phyloP scores from a whole-genome alignment of 352 stramenopile species.

The Thalassiosira exigua region DNA sequence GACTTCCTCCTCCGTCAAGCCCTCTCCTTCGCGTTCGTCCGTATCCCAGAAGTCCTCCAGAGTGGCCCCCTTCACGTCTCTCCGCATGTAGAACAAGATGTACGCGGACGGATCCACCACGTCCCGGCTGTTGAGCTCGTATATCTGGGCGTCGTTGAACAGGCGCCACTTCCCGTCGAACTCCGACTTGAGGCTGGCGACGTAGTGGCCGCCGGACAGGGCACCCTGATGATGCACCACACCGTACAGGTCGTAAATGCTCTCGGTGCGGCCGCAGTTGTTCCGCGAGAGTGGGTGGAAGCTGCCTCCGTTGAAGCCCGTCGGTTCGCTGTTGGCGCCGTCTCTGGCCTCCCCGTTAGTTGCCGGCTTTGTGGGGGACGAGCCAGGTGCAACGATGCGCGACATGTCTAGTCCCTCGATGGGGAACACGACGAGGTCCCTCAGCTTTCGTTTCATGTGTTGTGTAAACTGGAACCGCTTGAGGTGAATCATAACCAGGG shows the following conservation, averaged over 20 bases:
- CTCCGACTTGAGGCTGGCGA: slow-evolving; percentile 83
- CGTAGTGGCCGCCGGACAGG: slow-evolving; percentile 95
- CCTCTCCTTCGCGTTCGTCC: slow-evolving; percentile 66
- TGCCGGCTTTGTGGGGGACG: slow-evolving; percentile 3
- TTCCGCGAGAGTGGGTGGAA: slow-evolving; percentile 50
- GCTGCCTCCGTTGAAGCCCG: slow-evolving; percentile 33
- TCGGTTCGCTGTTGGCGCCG: no score
- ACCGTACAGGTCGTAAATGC: slow-evolving; percentile 94
- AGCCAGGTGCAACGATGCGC: slow-evolving; percentile 66
- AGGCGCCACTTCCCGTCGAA: slow-evolving; percentile 95
- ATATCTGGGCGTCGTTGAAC: slow-evolving; percentile 94
- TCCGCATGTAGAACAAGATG: slow-evolving; percentile 85
- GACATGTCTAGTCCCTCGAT: slow-evolving; percentile 91
- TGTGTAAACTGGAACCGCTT: slow-evolving; percentile 99
- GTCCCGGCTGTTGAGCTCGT: slow-evolving; percentile 78
- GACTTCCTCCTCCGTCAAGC: slow-evolving; percentile 82
- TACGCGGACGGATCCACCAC: slow-evolving; percentile 85
- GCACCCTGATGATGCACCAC: slow-evolving; percentile 98
- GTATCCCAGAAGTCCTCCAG: slow-evolving; percentile 85
- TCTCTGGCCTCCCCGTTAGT: no score
- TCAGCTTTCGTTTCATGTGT: slow-evolving; percentile 91
- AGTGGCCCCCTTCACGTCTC: slow-evolving; percentile 77
- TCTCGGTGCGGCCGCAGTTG: slow-evolving; percentile 59
- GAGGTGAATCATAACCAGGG: slow-evolving; percentile 98
- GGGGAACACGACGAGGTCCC: slow-evolving; percentile 95